Conservation (phyloP, 495 filamentous ascomycete genomes). For the Neurospora sp. region DNA sequence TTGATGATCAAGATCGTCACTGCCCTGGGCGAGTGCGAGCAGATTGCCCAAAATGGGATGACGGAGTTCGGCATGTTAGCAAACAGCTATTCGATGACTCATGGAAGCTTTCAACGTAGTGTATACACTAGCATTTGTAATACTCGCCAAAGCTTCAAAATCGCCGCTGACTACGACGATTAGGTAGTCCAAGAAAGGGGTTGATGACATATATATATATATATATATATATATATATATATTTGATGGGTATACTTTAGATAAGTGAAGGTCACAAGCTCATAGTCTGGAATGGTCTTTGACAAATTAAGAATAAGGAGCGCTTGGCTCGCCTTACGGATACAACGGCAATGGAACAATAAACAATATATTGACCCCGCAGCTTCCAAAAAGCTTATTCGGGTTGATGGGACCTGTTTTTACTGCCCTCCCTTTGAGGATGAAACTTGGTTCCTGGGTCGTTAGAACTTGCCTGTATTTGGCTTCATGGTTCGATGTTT, state of each 20-base stretch:
- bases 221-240: no score
- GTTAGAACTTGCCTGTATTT: background rate
- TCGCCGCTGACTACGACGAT: no score
- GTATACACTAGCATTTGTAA: background rate
- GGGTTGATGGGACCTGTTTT: background rate
- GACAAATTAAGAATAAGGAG: background rate
- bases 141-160: no score
- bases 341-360: background rate
- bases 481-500: background rate
- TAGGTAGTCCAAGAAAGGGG: background rate
- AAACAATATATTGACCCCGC: background rate
- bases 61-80: background rate
- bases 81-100: background rate
- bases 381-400: background rate
- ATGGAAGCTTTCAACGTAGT: background rate
- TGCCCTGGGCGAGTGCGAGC: background rate
- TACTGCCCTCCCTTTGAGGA: background rate
- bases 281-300: background rate
- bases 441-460: background rate
- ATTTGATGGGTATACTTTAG: background rate
- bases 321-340: background rate
- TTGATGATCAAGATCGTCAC: background rate
- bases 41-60: background rate
- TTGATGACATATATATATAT: background rate
- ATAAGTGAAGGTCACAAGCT: background rate